These are phyloP conservation scores for Clausena lansium DNA, from an alignment of 345 rosid genomes.

Conservation along the genomic window DNA sequence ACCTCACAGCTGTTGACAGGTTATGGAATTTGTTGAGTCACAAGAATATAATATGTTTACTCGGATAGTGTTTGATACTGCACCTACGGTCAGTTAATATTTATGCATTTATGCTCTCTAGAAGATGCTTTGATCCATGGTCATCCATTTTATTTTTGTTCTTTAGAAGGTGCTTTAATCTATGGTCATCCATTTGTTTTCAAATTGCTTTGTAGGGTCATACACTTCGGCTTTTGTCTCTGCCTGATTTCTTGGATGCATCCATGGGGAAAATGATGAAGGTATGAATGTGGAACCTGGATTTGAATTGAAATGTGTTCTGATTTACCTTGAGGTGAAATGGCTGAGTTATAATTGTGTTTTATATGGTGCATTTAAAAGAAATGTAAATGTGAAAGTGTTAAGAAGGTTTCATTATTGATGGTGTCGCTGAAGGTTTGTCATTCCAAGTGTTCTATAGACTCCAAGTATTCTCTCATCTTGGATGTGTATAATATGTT, in stretches of 20 bases:
- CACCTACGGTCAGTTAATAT: slow-evolving; percentile 64
- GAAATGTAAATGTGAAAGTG: neutral
- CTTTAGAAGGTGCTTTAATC: slow-evolving; percentile 10
- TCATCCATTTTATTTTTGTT: slow-evolving; percentile 7
- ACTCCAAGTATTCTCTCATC: neutral
- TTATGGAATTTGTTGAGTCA: slow-evolving; percentile 66
- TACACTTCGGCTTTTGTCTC: slow-evolving; percentile 75
- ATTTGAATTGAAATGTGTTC: neutral
- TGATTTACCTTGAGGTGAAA: slow-evolving; percentile 1
- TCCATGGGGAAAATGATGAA: slow-evolving; percentile 73
- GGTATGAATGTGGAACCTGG: slow-evolving; percentile 40
- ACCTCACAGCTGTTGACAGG: slow-evolving; percentile 42
- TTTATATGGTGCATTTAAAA: neutral
- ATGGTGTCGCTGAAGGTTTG: neutral
- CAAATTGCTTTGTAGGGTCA: slow-evolving; percentile 55
- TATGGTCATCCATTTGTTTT: slow-evolving; percentile 1
- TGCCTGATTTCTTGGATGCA: slow-evolving; percentile 81
- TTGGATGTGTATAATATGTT: neutral
- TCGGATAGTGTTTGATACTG: slow-evolving; percentile 71
- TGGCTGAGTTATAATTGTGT: neutral
- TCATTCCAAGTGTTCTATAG: neutral
- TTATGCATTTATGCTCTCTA: neutral
- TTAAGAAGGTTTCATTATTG: neutral
- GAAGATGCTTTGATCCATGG: slow-evolving; percentile 9
- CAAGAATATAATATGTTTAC: slow-evolving; percentile 62